Conservation (phyloP, 495 filamentous ascomycete species). For the Hapsidospora chrysogenum region DNA sequence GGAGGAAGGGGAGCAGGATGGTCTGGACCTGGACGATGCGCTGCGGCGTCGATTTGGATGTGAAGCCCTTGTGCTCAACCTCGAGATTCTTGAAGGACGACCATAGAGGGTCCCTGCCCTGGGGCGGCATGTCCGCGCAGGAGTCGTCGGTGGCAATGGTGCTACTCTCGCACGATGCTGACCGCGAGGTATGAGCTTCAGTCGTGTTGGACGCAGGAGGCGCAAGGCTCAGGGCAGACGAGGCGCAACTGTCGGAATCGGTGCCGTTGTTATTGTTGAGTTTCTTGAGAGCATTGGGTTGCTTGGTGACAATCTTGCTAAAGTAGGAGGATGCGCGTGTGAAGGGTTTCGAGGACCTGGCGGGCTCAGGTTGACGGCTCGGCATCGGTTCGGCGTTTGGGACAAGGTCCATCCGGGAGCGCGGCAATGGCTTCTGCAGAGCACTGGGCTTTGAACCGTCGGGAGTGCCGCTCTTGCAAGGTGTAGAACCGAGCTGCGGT, state of each 20-base stretch:
- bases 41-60: conserved; percentile 49
- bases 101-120: conserved; percentile 75
- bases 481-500: conserved; percentile 13
- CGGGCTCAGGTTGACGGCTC: conserved; percentile 9
- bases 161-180: conserved; percentile 5
- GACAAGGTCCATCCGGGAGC: conserved; percentile 5
- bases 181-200: conserved; percentile 13
- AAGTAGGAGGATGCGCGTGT: conserved; percentile 2
- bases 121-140: conserved; percentile 20
- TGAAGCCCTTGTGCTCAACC: conserved; percentile 69
- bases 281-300: not conserved
- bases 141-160: conserved; percentile 2
- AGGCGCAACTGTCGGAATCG: conserved; percentile 8
- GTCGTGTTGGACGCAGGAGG: conserved; percentile 13
- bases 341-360: not conserved
- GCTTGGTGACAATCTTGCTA: not conserved
- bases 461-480: conserved; percentile 6
- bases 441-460: conserved; percentile 21
- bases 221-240: conserved; percentile 19
- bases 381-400: conserved; percentile 10
- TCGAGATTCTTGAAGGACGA: conserved; percentile 67
- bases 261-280: conserved; percentile 1
- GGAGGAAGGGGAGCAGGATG: conserved; percentile 70
- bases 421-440: conserved; percentile 13
- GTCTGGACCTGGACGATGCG: conserved; percentile 70